Evolutionary conservation across 345 rosid genomes (phyloP).

Genomic region (Citrus glauca): DNA sequence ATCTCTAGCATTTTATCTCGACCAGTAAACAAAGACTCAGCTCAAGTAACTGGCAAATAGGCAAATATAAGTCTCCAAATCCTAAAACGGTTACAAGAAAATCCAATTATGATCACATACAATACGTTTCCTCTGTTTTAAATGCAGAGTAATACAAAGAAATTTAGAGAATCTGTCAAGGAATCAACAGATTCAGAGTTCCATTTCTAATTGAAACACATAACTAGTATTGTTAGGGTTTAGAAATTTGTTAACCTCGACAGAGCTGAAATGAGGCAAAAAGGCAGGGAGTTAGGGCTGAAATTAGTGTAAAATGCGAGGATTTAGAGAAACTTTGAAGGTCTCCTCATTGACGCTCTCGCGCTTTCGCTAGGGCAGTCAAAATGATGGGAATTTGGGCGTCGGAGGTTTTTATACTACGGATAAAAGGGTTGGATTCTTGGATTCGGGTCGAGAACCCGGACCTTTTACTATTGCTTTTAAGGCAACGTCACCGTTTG

Average conservation of each 20-base stretch:
- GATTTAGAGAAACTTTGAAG: neutral
- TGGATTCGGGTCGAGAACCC: neutral
- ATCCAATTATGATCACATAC: neutral
- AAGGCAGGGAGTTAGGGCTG: neutral
- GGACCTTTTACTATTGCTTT: neutral
- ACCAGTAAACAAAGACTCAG: neutral
- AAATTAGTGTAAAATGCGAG: neutral
- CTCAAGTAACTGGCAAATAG: neutral
- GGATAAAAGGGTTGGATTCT: neutral
- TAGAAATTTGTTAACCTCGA: neutral
- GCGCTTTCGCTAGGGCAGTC: constrained; percentile 4
- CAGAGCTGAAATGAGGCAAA: neutral
- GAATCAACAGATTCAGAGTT: neutral
- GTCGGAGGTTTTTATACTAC: neutral
- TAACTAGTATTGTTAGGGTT: neutral
- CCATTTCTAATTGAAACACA: neutral
- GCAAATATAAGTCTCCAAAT: neutral
- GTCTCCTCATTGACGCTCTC: neutral
- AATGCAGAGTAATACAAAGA: neutral
- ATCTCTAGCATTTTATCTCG: neutral
- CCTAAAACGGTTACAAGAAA: neutral
- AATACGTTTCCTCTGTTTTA: neutral
- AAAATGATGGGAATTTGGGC: rapidly evolving
- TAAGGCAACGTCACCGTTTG: neutral
- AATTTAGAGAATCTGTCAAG: too few species aligned